Evolutionary conservation across 768 basidiomycete genomes (phyloP).

Genomic region (Termitomyces heimii): DNA sequence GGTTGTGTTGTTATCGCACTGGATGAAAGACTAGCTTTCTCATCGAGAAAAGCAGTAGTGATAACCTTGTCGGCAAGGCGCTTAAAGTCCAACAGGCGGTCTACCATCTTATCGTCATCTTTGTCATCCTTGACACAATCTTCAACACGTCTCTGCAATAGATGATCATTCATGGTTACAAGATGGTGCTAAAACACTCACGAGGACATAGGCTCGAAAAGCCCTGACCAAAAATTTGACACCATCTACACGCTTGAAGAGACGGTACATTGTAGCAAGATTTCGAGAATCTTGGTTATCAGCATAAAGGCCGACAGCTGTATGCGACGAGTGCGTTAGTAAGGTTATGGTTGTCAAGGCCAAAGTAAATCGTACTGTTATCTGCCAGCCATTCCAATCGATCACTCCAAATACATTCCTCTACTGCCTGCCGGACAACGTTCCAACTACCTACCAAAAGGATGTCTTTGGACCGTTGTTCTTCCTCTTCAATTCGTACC

Average conservation of each 20-base stretch:
- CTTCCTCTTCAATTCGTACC: conserved; percentile 49
- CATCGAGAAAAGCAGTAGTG: conserved; percentile 44
- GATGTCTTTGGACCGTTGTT: conserved; percentile 42
- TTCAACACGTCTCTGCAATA: conserved; percentile 45
- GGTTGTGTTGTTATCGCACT: conserved; percentile 29
- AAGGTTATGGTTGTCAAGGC: background rate
- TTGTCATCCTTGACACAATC: conserved; percentile 58
- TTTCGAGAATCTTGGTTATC: conserved; percentile 34
- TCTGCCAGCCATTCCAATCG: conserved; percentile 33
- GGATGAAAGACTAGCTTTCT: conserved; percentile 23
- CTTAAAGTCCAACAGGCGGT: conserved; percentile 64
- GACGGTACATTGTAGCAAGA: conserved; percentile 49
- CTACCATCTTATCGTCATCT: conserved; percentile 75
- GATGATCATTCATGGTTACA: background rate
- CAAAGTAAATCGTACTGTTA: conserved; percentile 18
- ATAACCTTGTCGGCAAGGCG: conserved; percentile 47
- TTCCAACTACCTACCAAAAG: conserved; percentile 45
- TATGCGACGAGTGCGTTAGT: background rate
- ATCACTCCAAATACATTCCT: conserved; percentile 42
- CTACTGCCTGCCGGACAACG: conserved; percentile 45
- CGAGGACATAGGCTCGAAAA: conserved; percentile 61
- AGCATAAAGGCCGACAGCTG: conserved; percentile 54
- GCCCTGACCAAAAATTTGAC: conserved; percentile 48
- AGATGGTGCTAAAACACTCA: conserved; percentile 17
- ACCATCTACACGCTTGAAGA: conserved; percentile 55